Base-by-base conservation (phyloP, 1,139 yeast species). In the Yamadazyma diddensiae region DNA sequence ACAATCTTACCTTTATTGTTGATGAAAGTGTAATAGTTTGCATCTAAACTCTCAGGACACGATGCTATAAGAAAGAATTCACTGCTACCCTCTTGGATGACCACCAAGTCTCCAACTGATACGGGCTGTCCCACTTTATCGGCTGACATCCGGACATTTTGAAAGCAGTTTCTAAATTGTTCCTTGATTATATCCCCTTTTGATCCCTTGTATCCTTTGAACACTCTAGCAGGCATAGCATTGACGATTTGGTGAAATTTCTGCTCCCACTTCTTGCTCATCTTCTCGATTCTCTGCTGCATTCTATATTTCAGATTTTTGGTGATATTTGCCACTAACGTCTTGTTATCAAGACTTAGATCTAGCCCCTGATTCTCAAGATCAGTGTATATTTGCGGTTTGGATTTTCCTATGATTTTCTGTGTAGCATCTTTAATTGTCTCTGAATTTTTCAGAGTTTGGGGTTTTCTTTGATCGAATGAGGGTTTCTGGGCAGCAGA, bases 1-100 rank as follows among this genome's bases (percentile, higher is more conserved):
- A 62, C 47, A 5, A 82, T 56, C 29, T 68, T 75, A 4, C 94
- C 92, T 37, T 70, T 70, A 25, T 69, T 63, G 37, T 73, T 71
- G 30, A 79, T 59, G 38, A 77, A 68, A 0, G 83, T 72, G 44
- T 74, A 82, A 21, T 53, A 45, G 9, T 45, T 42, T 0, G 61
- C 50, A 4, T 46, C 49, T 7, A 67, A 43, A 5, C 45, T 38
- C 11, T 43, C 42, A 1, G 74, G 73, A 22, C 53, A 41, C 2
- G 50, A 55, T 7, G 57, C 67, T 3, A 69, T 57, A 9, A 69
- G 43, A 32, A 53, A 62, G 24, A 66, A 49, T 21, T 53, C 50
- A 6, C 58, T 47, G 31, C 54, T 53, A n/a, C 62, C 65, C 7
- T 54, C 53, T 14, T 45, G 37, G 6, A 67, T 34, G 0, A 62